phyloP scores from a whole-genome alignment of 805 yeast genomes.

The Saturnispora dispora region DNA sequence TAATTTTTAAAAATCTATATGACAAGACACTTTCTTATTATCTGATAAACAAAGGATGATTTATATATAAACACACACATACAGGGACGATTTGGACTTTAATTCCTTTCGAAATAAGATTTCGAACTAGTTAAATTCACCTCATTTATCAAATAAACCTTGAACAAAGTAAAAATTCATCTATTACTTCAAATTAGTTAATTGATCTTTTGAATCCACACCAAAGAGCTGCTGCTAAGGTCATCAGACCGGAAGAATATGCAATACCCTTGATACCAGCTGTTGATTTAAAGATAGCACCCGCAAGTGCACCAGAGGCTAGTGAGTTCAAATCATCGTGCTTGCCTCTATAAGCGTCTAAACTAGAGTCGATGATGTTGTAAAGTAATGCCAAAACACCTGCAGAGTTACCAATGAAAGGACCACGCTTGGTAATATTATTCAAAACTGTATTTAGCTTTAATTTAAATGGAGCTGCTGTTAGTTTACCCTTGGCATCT shows the following conservation, averaged over 20 bases:
- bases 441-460: constrained; percentile 84
- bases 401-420: constrained; percentile 88
- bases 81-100: neutral
- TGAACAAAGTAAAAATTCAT: neutral
- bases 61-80: neutral
- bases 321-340: constrained; percentile 83
- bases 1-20: constrained; percentile 5
- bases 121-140: neutral
- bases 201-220: constrained; percentile 57
- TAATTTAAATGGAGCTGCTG: constrained; percentile 67
- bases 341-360: constrained; percentile 76
- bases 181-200: constrained; percentile 1
- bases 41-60: neutral
- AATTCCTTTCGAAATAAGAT: neutral
- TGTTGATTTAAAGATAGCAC: constrained; percentile 82
- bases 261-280: constrained; percentile 85
- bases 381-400: constrained; percentile 89
- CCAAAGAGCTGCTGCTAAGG: constrained; percentile 91
- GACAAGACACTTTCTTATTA: constrained; percentile 2
- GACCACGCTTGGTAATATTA: constrained; percentile 91
- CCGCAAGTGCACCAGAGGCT: constrained; percentile 84
- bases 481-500: constrained; percentile 41
- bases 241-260: constrained; percentile 72
- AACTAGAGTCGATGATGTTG: constrained; percentile 70
- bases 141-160: neutral